Conservation (phyloP, 78 protist species). For the Isochrysis galbana region DNA sequence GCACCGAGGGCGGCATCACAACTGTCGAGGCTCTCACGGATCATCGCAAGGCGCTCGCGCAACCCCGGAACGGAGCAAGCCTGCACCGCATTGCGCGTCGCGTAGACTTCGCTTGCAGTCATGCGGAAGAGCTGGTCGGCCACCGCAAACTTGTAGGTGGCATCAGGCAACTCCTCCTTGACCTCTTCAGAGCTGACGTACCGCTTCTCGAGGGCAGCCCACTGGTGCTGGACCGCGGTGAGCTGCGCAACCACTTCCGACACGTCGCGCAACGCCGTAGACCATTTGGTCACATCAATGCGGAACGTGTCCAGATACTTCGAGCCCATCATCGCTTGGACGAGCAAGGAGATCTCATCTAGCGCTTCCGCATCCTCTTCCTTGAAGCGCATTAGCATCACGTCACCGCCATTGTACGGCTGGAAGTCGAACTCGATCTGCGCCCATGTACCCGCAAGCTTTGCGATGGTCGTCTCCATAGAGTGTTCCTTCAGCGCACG, state of each 20-base stretch:
- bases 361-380: constrained; percentile 57
- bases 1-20: constrained; percentile 62
- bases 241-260: constrained; percentile 28
- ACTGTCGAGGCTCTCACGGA: not conserved
- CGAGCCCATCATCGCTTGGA: constrained; percentile 52
- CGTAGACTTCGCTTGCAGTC: not conserved
- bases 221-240: constrained; percentile 59
- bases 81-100: not conserved
- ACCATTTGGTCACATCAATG: constrained; percentile 44
- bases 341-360: constrained; percentile 49
- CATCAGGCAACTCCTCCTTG: constrained; percentile 59
- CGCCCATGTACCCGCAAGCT: constrained; percentile 23
- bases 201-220: constrained; percentile 58
- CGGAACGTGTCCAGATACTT: constrained; percentile 46
- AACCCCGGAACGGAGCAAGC: constrained; percentile 44
- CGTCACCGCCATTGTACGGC: constrained; percentile 30
- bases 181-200: constrained; percentile 69
- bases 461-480: constrained; percentile 43
- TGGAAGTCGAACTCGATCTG: not conserved
- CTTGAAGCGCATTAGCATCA: not conserved
- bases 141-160: constrained; percentile 44
- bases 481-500: constrained; percentile 52
- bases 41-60: not conserved
- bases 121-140: constrained; percentile 24
- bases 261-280: constrained; percentile 24